Base-by-base conservation (phyloP, 306 rosid genomes). In the Pyrus pyrifolia region DNA sequence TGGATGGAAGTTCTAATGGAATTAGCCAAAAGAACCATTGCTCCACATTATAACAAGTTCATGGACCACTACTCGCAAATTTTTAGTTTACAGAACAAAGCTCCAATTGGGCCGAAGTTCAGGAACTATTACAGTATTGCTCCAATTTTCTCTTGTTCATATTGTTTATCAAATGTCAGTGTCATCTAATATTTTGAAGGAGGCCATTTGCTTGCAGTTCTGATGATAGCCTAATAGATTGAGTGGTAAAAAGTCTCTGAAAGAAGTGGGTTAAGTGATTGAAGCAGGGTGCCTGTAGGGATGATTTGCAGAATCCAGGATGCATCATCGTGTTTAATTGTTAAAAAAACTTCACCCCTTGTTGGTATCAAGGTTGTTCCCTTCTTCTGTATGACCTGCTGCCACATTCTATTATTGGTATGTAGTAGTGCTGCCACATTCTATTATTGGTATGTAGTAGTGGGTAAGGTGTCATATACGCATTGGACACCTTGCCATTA, bases 401-500 rank as follows among this genome's bases (percentile, higher is more conserved):
- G 53, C 53, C 79, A 68, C 67, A 57, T 81, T 80, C 88, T 85
- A 18, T 59, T 66, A 59, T 51, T 25, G 81, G 93, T 5, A 84
- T 40, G 73, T 49, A 63, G 40, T 35, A 35, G 40, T 80, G 53
- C 52, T 5, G 6, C 52, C 79, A 71, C 60, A 42, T 81, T 80
- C 88, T 82, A 21, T 58, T 61, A 59, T 51, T 30, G 82, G 93
- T 5, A 82, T 40, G 73, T 40, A 59, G 57, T 75, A 68, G 69
- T 33, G 70, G 68, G 18, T 62, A 35, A 72, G 78, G 51, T 76
- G 82, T 53, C 68, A 68, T 10, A 59, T 67, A 49, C 10, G 6
- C 11, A 58, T 62, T 85, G 85, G 78, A 21, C 72, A 66, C 72
- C 75, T 74, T 87, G 84, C 85, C 67, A 76, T 59, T 85, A 78